Base-by-base conservation (phyloP, 306 rosid genomes). In the Neltuma alba region DNA sequence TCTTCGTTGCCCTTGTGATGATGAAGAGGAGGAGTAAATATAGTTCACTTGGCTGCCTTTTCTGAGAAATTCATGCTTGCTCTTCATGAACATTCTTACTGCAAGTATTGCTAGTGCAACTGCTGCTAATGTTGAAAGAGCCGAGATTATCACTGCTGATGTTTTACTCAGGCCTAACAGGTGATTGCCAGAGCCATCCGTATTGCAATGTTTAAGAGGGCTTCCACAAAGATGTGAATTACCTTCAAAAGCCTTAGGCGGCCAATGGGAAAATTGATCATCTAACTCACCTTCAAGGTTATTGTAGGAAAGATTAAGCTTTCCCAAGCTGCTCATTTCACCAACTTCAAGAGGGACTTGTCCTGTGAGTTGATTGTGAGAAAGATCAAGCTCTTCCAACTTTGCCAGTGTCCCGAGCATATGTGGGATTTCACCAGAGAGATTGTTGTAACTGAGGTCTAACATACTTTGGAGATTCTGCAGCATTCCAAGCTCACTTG, bases 271-370 rank as follows among this genome's bases (percentile, higher is more conserved):
- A 75, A 95, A 91, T 34, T 76, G 74, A 84, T 89, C 86, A 85
- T 79, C 82, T 79, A 95, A 57, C 45, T 84, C 87, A 44, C 99
- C 99, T 79, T 83, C 84, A 31, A 95, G 91, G 58, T 76, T 82
- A 89, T 93, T 93, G 90, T 85, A 82, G 82, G 99, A 90, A 71
- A 95, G 88, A 77, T 93, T 89, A 74, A 95, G 96, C 91, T 86
- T 90, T 70, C 91, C 96, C 87, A 95, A 89, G 74, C 98, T 93
- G 87, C 88, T 90, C 99, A 95, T 93, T 34, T 83, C 89, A 77
- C 90, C 91, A 65, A 95, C 79, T 38, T 82, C 81, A 14, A 85
- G 76, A 84, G 99, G 98, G 84, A 93, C 86, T 88, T 90, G 82
- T 30, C 99, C 99, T 1, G 16, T 82, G 63, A 95, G 92, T 48